phyloP scores from a whole-genome alignment of 2,329 filamentous ascomycete species.

The Alternaria arborescens region DNA sequence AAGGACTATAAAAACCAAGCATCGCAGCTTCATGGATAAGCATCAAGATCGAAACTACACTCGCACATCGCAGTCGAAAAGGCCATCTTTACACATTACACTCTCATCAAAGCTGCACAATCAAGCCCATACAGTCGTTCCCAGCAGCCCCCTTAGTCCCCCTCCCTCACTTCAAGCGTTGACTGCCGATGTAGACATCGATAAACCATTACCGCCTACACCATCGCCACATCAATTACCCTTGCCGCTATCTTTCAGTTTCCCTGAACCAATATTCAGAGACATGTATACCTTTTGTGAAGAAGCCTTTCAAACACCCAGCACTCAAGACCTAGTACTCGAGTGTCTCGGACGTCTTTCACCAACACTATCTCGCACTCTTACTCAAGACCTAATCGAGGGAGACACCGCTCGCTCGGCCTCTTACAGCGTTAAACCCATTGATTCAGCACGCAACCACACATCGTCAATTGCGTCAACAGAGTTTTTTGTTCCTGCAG shows the following conservation, averaged over 20 bases:
- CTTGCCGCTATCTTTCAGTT: neutral
- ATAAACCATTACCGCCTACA: neutral
- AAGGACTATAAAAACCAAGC: neutral
- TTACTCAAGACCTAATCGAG: neutral
- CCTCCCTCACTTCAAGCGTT: neutral
- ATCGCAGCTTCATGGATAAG: neutral
- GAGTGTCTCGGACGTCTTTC: neutral
- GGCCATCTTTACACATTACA: neutral
- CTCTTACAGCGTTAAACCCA: neutral
- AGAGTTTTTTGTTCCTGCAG: neutral
- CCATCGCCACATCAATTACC: neutral
- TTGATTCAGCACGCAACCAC: neutral
- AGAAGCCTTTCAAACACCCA: rapidly evolving
- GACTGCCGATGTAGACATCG: neutral
- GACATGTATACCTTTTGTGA: too few relatives aligned
- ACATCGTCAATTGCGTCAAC: neutral
- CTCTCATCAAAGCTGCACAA: rapidly evolving
- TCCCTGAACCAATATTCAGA: neutral
- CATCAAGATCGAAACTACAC: neutral
- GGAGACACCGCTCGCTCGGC: conserved; percentile 1
- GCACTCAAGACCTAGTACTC: neutral
- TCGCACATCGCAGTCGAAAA: neutral
- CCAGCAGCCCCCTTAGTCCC: neutral
- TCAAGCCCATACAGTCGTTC: neutral
- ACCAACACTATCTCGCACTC: neutral